A percentile compares a stretch with the other conserved stretches of the same genome.
Conservation (phyloP, 768 basidiomycete genomes). For the Phaeotremella fagi region DNA sequence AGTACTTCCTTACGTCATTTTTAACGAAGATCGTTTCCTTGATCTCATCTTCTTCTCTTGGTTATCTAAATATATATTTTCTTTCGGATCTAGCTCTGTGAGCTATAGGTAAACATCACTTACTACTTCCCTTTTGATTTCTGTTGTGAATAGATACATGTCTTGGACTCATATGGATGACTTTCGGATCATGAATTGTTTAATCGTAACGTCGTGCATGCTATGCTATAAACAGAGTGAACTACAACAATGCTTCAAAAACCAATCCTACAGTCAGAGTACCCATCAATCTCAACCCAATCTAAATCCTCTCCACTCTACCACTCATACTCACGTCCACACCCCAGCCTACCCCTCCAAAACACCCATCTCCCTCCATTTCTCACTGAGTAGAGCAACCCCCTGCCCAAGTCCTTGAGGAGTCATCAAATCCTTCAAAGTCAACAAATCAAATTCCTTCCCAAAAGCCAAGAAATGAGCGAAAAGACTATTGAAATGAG, state of each 20-base stretch:
- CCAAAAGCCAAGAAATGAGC: conserved; percentile 97
- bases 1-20: background rate
- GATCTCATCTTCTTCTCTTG: too few relatives aligned
- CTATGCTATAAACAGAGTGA: background rate
- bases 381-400: conserved; percentile 74
- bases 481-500: conserved; percentile 92
- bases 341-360: conserved; percentile 57
- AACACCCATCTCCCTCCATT: conserved; percentile 84
- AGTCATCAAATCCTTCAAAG: conserved; percentile 73
- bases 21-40: too few relatives aligned
- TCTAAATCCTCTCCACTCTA: too few relatives aligned
- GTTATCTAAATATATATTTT: too few relatives aligned
- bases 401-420: conserved; percentile 52
- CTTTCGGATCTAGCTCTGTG: too few relatives aligned
- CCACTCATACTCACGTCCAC: too few relatives aligned
- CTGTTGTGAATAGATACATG: background rate
- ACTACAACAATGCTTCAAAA: background rate
- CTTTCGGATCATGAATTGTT: too few relatives aligned
- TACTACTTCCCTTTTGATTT: background rate
- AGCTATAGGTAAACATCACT: too few relatives aligned
- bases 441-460: conserved; percentile 83
- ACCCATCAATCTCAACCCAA: too few relatives aligned
- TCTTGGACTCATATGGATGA: background rate
- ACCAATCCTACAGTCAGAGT: too few relatives aligned
- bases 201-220: too few relatives aligned